Evolutionary conservation across 1,139 yeast species (phyloP).

Genomic region (Saccharomyces pastorianus): DNA sequence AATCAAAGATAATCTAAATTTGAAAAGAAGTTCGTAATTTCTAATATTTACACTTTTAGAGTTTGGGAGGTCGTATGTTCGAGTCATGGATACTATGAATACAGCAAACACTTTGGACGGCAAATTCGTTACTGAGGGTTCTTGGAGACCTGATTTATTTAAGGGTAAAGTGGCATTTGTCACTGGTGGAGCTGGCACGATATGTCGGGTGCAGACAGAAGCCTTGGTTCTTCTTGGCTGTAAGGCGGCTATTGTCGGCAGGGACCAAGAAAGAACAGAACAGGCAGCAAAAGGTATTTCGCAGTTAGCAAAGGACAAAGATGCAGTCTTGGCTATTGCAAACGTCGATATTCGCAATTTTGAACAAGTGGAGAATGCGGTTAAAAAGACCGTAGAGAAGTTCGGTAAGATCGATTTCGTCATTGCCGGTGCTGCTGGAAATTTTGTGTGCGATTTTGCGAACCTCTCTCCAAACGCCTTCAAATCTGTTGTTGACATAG

Average conservation of each 20-base stretch:
- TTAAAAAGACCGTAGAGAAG: conserved; percentile 49
- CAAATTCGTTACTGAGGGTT: conserved; percentile 24
- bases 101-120: conserved; percentile 26
- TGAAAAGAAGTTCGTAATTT: not conserved
- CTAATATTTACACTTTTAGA: not conserved
- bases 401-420: conserved; percentile 69
- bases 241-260: conserved; percentile 75
- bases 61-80: not conserved
- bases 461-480: conserved; percentile 78
- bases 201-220: conserved; percentile 79
- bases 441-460: conserved; percentile 73
- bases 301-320: conserved; percentile 41
- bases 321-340: conserved; percentile 65
- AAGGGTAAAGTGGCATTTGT: conserved; percentile 79
- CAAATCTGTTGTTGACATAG: conserved; percentile 76
- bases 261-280: conserved; percentile 57
- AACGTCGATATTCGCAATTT: conserved; percentile 71
- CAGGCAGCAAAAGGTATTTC: conserved; percentile 60
- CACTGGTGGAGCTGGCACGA: conserved; percentile 93
- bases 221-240: conserved; percentile 79
- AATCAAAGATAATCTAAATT: not conserved
- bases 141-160: conserved; percentile 54
- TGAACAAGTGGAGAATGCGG: conserved; percentile 52
- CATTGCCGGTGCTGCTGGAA: conserved; percentile 94
- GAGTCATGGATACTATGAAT: not conserved